Conservation (phyloP, 441 rosid genomes). For the Erodium texanum region DNA sequence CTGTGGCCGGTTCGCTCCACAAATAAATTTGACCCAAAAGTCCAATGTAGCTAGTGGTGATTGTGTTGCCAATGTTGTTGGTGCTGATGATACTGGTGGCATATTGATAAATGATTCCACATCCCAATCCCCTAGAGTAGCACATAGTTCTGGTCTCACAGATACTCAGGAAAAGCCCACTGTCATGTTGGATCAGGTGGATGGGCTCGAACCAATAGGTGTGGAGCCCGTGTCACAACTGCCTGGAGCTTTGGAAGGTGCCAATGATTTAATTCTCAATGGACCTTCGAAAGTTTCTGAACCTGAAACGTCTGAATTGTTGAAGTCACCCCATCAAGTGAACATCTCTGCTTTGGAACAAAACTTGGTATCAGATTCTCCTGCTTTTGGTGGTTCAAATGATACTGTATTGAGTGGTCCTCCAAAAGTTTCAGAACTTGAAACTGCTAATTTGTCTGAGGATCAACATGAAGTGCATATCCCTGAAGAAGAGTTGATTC, state of each 20-base stretch:
- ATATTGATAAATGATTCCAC: background rate
- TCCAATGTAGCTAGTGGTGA: background rate
- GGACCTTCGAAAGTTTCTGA: background rate
- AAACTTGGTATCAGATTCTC: background rate
- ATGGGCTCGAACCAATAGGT: background rate
- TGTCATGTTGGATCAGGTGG: background rate
- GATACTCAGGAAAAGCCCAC: background rate
- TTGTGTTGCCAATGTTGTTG: no score
- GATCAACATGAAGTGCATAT: background rate
- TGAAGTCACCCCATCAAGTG: background rate
- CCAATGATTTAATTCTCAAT: background rate
- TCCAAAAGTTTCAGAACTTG: background rate
- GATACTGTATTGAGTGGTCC: background rate
- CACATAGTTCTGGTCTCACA: background rate
- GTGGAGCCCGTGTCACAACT: background rate
- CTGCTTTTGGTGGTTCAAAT: background rate
- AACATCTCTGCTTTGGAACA: background rate
- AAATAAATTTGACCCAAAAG: background rate
- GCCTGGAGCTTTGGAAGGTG: background rate
- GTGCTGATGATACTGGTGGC: background rate
- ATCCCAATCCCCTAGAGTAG: background rate
- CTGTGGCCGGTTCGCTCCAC: background rate
- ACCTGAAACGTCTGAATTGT: background rate
- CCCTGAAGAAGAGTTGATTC: background rate
- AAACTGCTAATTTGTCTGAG: background rate